Percentiles rank a stretch among this genome's conserved stretches.
phyloP scores from a whole-genome alignment of 176 grass and related monocot genomes.

The Zea luxurians region DNA sequence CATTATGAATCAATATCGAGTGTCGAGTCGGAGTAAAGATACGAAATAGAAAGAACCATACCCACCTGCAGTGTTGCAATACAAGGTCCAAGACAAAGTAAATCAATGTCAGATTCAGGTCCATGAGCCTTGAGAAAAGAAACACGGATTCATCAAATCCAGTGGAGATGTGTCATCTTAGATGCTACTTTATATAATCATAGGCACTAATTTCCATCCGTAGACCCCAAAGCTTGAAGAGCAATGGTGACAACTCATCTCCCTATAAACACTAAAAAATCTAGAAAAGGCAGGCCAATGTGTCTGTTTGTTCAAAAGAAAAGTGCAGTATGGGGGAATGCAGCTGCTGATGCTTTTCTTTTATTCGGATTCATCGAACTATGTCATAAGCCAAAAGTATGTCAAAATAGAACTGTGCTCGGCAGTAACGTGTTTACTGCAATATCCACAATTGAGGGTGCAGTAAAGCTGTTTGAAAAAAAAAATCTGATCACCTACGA shows the following conservation, averaged over 20 bases:
- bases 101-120: slow-evolving; percentile 74
- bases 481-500: background rate
- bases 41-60: background rate
- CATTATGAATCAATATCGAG: background rate
- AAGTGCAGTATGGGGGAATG: background rate
- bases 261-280: background rate
- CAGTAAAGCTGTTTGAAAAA: background rate
- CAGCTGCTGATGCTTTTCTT: background rate
- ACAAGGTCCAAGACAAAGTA: slow-evolving; percentile 61
- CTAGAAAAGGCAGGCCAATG: background rate
- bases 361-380: background rate
- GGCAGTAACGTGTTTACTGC: background rate
- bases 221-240: background rate
- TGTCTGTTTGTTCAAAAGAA: background rate
- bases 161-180: slow-evolving; percentile 4
- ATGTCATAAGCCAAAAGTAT: background rate
- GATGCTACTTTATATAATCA: slow-evolving; percentile 10
- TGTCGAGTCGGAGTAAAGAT: background rate
- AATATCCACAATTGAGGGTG: background rate
- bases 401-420: background rate
- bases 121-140: slow-evolving; percentile 58
- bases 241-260: background rate
- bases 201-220: background rate
- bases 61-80: slow-evolving; percentile 51
- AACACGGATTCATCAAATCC: slow-evolving; percentile 8